Base-by-base conservation (phyloP, 2,329 filamentous ascomycete species). In the Emmonsiellopsis sp. region DNA sequence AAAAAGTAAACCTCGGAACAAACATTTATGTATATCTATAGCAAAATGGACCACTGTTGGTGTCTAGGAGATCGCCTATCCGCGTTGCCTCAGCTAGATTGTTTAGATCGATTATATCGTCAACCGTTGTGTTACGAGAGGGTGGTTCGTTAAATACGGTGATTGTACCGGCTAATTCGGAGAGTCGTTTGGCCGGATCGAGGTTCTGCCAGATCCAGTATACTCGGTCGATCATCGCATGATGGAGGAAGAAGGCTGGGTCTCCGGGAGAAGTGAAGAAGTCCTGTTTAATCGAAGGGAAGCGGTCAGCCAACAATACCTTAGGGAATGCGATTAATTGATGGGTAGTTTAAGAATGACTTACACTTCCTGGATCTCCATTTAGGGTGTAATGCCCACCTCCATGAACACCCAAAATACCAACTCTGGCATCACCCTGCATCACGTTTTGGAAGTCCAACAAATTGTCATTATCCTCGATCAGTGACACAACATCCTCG, bases 101-200 rank as follows among this genome's bases (percentile, higher is more conserved):
- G 10, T 53, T 55, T 34, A 63, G 48, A 51, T 62, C 55, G 16
- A 63, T 51, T 4, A 55, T 11, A 52, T 61, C 58, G 45, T 63
- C 55, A n/a, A 63, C 51, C 9, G 58, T 62, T 13, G 53, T 51
- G 45, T 62, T 58, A 2, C 31, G 37, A n/a, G 58, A 58, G 8
- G 50, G 60, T 32, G 57, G 58, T 13, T 15, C 16, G 41, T 47
- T 48, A 16, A 11, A 26, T 10, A 48, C n/a, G 10, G 51, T 48
- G 42, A 44, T 20, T 9, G 51, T 47, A 15, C 52, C 53, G 26
- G n/a, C 15, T 10, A 53, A 13, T 10, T 52, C 41, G 15, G 37
- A 10, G 30, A 54, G n/a, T 32, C 55, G 20, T 13, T 32, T 40
- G 2, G 13, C 26, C 8, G 48, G 48, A 32, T 51, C 35, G 13